A percentile compares a stretch with the other conserved stretches of the same genome.
Conservation (phyloP, 352 stramenopile species). For the Phytophthora uliginosa region DNA sequence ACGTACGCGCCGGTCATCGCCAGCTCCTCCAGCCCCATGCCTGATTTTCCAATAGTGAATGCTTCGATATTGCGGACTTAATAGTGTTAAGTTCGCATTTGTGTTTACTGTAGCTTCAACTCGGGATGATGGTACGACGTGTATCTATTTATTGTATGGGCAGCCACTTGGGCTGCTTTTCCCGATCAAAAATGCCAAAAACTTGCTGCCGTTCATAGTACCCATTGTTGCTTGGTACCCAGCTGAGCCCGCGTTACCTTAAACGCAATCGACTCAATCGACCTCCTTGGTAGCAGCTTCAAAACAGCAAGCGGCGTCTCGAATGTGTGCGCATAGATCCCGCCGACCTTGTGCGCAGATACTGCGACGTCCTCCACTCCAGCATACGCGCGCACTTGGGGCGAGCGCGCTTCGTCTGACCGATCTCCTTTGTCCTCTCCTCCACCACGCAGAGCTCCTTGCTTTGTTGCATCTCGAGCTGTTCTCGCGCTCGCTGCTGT, state of each 20-base stretch:
- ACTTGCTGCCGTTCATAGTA: slow-evolving; percentile 21
- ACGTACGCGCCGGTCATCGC: slow-evolving; percentile 77
- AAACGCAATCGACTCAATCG: neutral
- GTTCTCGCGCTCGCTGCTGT: slow-evolving; percentile 18
- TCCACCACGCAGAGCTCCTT: slow-evolving; percentile 31
- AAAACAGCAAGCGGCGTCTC: slow-evolving; percentile 53
- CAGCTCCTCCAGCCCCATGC: slow-evolving; percentile 59
- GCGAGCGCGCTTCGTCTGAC: slow-evolving; percentile 4
- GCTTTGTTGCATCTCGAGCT: slow-evolving; percentile 27
- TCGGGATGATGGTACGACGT: slow-evolving; percentile 25
- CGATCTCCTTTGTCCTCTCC: neutral
- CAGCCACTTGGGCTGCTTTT: slow-evolving; percentile 4
- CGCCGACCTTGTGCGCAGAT: slow-evolving; percentile 16
- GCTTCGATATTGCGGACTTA: slow-evolving; percentile 35
- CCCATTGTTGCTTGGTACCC: neutral
- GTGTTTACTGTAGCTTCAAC: neutral
- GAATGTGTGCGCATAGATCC: slow-evolving; percentile 33
- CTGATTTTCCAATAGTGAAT: neutral
- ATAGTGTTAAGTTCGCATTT: slow-evolving; percentile 22
- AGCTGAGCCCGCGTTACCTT: slow-evolving; percentile 2
- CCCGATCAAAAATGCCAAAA: slow-evolving; percentile 26
- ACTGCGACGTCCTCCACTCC: slow-evolving; percentile 30
- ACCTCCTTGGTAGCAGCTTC: slow-evolving; percentile 12
- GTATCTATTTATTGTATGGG: slow-evolving; percentile 42
- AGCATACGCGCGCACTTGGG: slow-evolving; percentile 32